Base-by-base conservation (phyloP, 345 rosid species). In the Gossypium mustelinum region DNA sequence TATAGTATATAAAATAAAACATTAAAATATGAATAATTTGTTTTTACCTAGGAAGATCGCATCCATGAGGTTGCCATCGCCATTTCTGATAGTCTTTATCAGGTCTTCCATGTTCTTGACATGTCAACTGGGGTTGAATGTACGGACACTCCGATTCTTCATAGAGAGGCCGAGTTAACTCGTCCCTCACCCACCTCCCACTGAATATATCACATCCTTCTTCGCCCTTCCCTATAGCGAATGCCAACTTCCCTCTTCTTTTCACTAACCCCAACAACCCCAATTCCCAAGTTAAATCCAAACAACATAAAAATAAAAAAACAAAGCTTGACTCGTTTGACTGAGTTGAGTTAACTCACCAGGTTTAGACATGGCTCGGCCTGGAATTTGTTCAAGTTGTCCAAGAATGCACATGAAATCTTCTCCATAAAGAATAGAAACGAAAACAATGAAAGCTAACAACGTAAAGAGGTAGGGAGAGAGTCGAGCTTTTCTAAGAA, bases 71-170 rank as follows among this genome's bases (percentile, higher is more conserved):
- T 65, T 95, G 91, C 99, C 99, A 95, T 78, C 97, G 83, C 97
- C 97, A 93, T 47, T 80, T 81, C 59, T 89, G 97, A 59, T 95
- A 91, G 8, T 81, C 91, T 70, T 75, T 87, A 4, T 91, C 97
- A 22, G 97, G 98, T 71, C 97, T 80, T 17, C 97, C 98, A 14
- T 87, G 98, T 60, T 85, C 89, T 62, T 90, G 99, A 80, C 99
- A 93, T 3, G 99, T 93, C 82, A 95, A 77, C 85, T 95, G 99
- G 9, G 97, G 98, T 79, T 89, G 97, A 2, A 95, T 91, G 80
- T 93, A 95, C 12, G 99, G 99, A 75, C 99, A 95, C 66, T 93
- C 97, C 74, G 88, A 84, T 82, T 95, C 99, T 76, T 91, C 75
- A 74, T 95, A 95, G 50, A 59, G 89, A 62, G 98, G 99, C 78